Evolutionary conservation across 2,329 filamentous ascomycete species (phyloP).

Genomic region (Thermomyces lanuginosus): DNA sequence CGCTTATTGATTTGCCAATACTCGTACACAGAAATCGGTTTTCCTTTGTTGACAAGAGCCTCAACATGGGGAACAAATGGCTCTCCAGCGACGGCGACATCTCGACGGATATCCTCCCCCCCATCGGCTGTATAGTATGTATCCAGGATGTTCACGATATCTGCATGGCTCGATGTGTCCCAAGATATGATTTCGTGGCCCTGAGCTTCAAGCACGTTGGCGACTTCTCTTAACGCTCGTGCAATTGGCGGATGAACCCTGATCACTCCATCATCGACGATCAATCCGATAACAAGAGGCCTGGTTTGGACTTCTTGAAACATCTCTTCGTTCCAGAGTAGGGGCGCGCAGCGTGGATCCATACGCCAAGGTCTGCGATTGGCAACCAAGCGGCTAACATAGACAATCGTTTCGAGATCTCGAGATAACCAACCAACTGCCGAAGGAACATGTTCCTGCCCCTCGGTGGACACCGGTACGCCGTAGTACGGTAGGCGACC

Average conservation of each 20-base stretch:
- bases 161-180: conserved; percentile 35
- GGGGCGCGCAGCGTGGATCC: conserved; percentile 36
- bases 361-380: conserved; percentile 35
- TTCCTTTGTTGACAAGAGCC: conserved; percentile 36
- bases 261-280: conserved; percentile 39
- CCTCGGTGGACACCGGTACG: conserved; percentile 44
- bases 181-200: conserved; percentile 42
- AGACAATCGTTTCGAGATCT: conserved; percentile 32
- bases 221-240: conserved; percentile 26
- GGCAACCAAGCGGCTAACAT: conserved; percentile 34
- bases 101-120: conserved; percentile 44
- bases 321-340: conserved; percentile 34
- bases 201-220: conserved; percentile 23
- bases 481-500: conserved; percentile 42
- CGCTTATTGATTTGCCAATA: conserved; percentile 52
- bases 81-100: conserved; percentile 40
- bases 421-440: conserved; percentile 45
- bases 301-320: conserved; percentile 27
- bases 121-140: conserved; percentile 47
- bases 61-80: conserved; percentile 45
- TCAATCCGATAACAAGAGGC: conserved; percentile 35
- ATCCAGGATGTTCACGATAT: conserved; percentile 45
- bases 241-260: conserved; percentile 38
- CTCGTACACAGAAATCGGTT: conserved; percentile 42
- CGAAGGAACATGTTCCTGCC: conserved; percentile 49